Evolutionary conservation across 1,139 yeast genomes (phyloP).

Genomic region (Williopsis jadinii): DNA sequence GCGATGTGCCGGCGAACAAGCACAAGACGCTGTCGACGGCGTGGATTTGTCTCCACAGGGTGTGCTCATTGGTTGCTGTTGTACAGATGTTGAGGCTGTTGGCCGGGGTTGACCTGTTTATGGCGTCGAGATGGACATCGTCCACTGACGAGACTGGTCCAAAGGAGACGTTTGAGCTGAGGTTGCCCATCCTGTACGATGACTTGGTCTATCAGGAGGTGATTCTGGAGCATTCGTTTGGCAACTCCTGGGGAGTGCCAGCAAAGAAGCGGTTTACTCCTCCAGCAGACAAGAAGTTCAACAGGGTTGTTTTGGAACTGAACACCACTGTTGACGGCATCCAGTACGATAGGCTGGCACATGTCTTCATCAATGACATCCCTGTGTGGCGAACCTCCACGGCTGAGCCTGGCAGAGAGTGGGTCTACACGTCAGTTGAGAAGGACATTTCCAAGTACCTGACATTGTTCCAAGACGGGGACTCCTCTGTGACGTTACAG

Average conservation of each 20-base stretch:
- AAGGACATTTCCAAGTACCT: constrained; percentile 63
- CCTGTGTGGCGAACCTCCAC: constrained; percentile 86
- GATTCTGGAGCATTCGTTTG: constrained; percentile 43
- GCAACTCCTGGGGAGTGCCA: constrained; percentile 54
- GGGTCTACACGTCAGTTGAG: constrained; percentile 38
- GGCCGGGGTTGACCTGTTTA: no score
- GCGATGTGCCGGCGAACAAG: no score
- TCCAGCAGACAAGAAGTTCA: constrained; percentile 33
- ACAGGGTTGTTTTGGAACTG: constrained; percentile 54
- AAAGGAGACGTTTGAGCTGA: constrained; percentile 17
- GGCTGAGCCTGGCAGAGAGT: constrained; percentile 58
- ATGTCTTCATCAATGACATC: constrained; percentile 55
- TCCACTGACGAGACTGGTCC: neutral
- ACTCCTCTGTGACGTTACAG: constrained; percentile 40
- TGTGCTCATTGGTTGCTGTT: no score
- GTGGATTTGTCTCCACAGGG: no score
- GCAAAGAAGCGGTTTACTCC: constrained; percentile 35
- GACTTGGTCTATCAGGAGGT: constrained; percentile 35
- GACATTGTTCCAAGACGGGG: constrained; percentile 38
- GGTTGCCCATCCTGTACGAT: constrained; percentile 23
- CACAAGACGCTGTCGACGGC: no score
- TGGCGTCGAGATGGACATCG: no score
- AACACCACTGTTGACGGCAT: constrained; percentile 55
- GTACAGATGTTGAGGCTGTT: no score
- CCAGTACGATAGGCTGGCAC: constrained; percentile 74